Evolutionary conservation across 2,329 filamentous ascomycete species (phyloP), one percentile per base, ranked within the genome.

Genomic region (Scopulariopsis brevicaulis): DNA sequence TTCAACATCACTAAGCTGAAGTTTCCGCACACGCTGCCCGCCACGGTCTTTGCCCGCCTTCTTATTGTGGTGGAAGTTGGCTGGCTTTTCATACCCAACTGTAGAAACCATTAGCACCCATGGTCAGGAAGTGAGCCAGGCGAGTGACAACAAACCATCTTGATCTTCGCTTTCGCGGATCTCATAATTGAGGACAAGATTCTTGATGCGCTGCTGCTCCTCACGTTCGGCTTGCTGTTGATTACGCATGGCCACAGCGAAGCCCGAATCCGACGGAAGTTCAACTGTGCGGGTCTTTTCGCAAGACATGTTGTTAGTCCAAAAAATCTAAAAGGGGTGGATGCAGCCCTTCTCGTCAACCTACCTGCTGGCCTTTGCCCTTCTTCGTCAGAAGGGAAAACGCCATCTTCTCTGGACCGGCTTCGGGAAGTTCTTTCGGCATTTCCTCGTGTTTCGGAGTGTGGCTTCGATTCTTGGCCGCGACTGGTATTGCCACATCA

Each of bases 151-250:
- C 69, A 67, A 64, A 95, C 90, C 86, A 76, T 94, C 89, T 66
- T 79, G 74, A 63, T 91, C 86, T 68, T 95, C 89, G 64, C 77
- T 86, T 66, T 95, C 91, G 56, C 90, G 85, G 68, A 96, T 83
- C 73, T 99, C 94, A 68, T 96, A 96, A 72, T 96, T 97, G 64
- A 99, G 78, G 57, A 99, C 94, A 53, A 99, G 79, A 67, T 90
- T 96, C 77, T 99, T 99, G 82, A 99, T 99, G 62, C 94, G 89
- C 71, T 96, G 91, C 71, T 99, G 93, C 71, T 99, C 95, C 68
- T 96, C 94, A 57, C 88, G 87, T 69, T 97, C 93, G 2, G 91
- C 93, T 72, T 95, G 89, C 69, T 96, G 92, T 74, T 97, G 92
- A 60, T 83, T 91, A 69, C 90, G 94, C 91, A 99, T 94, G 51